phyloP scores from a whole-genome alignment of 2,329 filamentous ascomycete genomes.

The Pseudogymnoascus sp. region DNA sequence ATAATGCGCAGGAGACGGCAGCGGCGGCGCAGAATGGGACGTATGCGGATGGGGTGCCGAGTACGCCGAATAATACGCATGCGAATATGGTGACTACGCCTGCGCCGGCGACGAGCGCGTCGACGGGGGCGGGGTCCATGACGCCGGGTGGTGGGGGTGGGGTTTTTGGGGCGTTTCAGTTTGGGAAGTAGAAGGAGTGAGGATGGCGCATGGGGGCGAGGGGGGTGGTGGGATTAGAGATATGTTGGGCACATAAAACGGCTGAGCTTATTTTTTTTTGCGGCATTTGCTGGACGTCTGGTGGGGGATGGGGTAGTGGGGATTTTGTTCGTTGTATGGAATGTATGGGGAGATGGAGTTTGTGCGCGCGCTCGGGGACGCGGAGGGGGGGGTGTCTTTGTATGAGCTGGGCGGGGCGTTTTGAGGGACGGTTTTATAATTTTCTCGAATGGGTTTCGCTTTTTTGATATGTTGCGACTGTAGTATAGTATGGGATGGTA shows the following conservation, averaged over 20 bases:
- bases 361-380: background rate
- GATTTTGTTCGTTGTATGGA: background rate
- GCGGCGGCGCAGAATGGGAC: slow-evolving; percentile 47
- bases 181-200: slow-evolving; percentile 16
- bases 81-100: slow-evolving; percentile 39
- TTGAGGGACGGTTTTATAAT: background rate
- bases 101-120: slow-evolving; percentile 45
- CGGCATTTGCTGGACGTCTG: background rate
- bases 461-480: background rate
- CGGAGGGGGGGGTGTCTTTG: background rate
- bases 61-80: slow-evolving; percentile 64
- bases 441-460: background rate
- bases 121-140: slow-evolving; percentile 55
- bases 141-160: slow-evolving; percentile 69
- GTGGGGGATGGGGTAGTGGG: background rate
- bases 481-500: background rate
- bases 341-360: background rate
- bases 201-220: no score
- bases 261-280: background rate
- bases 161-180: slow-evolving; percentile 62
- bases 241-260: background rate
- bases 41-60: slow-evolving; percentile 43
- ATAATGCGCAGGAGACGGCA: slow-evolving; percentile 36
- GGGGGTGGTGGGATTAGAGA: background rate
- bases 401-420: background rate